A percentile compares a stretch with the other conserved stretches of the same genome.
phyloP scores from a whole-genome alignment of 495 filamentous ascomycete species.

The Aspergillus avenaceus region DNA sequence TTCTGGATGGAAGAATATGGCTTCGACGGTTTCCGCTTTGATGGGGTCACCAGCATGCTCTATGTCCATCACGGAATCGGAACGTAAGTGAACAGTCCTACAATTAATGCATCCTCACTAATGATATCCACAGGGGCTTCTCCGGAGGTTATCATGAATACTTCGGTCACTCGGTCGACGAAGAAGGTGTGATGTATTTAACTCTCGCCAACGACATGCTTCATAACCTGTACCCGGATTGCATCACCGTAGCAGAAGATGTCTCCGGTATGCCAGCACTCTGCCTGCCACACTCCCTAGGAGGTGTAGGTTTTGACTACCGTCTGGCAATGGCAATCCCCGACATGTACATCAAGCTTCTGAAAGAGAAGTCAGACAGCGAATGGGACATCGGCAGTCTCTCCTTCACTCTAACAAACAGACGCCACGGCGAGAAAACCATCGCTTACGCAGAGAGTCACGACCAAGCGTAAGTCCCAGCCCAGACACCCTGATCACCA shows the following conservation, averaged over 20 bases:
- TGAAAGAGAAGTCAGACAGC: conserved; percentile 88
- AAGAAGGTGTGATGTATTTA: conserved; percentile 92
- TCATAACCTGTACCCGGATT: conserved; percentile 78
- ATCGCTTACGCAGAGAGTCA: conserved; percentile 97
- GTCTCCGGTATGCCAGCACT: conserved; percentile 97
- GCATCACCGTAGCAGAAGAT: conserved; percentile 91
- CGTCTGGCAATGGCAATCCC: conserved; percentile 96
- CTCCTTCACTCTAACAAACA: conserved; percentile 81
- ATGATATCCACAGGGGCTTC: conserved; percentile 64
- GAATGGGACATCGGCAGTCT: conserved; percentile 92
- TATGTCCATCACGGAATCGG: conserved; percentile 96
- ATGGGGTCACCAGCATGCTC: conserved; percentile 97
- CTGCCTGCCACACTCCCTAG: conserved; percentile 77
- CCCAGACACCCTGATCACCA: neutral
- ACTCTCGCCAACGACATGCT: conserved; percentile 97
- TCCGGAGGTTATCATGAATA: conserved; percentile 99
- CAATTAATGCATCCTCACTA: neutral
- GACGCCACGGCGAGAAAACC: conserved; percentile 94
- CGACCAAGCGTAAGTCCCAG: conserved; percentile 89
- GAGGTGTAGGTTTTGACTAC: conserved; percentile 96
- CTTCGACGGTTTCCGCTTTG: conserved; percentile 97
- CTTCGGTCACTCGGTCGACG: conserved; percentile 87
- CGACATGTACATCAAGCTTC: conserved; percentile 97
- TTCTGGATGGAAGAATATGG: conserved; percentile 99
- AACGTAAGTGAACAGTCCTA: conserved; percentile 61